Evolutionary conservation across 2,329 filamentous ascomycete species (phyloP).

Genomic region (Achaetomium macrosporum): DNA sequence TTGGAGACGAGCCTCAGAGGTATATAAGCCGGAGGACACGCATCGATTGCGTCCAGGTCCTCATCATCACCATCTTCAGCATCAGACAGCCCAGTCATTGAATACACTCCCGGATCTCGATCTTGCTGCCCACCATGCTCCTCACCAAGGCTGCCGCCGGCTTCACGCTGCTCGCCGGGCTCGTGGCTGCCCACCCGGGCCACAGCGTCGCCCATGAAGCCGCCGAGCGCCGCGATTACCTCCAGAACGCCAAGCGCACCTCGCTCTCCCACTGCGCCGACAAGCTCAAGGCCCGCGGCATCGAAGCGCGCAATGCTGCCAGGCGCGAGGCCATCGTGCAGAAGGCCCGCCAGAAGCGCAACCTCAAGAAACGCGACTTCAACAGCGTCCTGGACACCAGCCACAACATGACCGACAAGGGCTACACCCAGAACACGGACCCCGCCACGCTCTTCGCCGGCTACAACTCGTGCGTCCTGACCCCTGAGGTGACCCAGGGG

Average conservation of each 20-base stretch:
- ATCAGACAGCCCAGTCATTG: not conserved
- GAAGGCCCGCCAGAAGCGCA: conserved; percentile 30
- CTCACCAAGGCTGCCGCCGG: conserved; percentile 24
- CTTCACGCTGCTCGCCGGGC: conserved; percentile 17
- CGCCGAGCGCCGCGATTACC: conserved; percentile 35
- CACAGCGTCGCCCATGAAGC: conserved; percentile 37
- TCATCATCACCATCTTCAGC: not conserved
- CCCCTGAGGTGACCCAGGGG: conserved; percentile 48
- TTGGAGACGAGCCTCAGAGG: too few relatives aligned
- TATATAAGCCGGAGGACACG: too few relatives aligned
- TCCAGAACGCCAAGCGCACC: conserved; percentile 29
- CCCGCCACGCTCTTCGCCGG: conserved; percentile 35
- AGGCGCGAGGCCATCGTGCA: conserved; percentile 32
- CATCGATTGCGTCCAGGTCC: too few relatives aligned
- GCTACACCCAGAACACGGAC: conserved; percentile 31
- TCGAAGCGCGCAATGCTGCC: conserved; percentile 32
- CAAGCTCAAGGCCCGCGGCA: conserved; percentile 35
- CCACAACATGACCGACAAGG: conserved; percentile 33
- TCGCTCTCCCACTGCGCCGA: conserved; percentile 35
- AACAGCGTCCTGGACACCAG: conserved; percentile 31
- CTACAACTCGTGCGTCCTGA: conserved; percentile 43
- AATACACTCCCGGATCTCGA: not conserved
- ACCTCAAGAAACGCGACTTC: conserved; percentile 32
- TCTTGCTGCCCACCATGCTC: conserved; percentile 21
- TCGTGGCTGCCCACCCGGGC: conserved; percentile 35